Evolutionary conservation across 1,284 basidiomycete species (phyloP).

Genomic region (Sporisorium scitamineum): DNA sequence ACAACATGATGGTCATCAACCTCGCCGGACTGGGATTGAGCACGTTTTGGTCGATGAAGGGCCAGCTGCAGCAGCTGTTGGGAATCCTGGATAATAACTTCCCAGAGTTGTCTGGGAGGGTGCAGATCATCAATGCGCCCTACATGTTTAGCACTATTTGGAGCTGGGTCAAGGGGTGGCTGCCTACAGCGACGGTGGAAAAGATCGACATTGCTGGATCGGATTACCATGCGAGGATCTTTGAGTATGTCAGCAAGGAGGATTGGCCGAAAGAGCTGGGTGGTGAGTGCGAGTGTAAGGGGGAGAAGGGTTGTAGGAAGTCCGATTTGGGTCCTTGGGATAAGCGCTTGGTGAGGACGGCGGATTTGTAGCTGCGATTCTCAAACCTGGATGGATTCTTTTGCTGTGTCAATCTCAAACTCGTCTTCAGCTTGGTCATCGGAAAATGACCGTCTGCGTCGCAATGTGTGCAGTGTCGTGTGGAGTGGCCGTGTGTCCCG

Average conservation of each 20-base stretch:
- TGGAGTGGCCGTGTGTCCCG: too few relatives aligned
- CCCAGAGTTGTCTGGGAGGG: conserved; percentile 63
- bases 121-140: conserved; percentile 68
- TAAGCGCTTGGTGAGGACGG: conserved; percentile 29
- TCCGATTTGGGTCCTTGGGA: conserved; percentile 63
- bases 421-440: neutral
- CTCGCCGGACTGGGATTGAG: conserved; percentile 59
- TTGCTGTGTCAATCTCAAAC: neutral
- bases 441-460: too few relatives aligned
- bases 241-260: conserved; percentile 52
- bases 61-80: conserved; percentile 62
- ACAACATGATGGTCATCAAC: conserved; percentile 68
- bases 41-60: conserved; percentile 66
- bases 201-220: conserved; percentile 65
- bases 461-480: too few relatives aligned
- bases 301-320: conserved; percentile 39
- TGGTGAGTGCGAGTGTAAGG: conserved; percentile 58
- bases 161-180: conserved; percentile 65
- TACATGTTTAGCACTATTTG: conserved; percentile 65
- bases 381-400: neutral
- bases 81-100: conserved; percentile 64
- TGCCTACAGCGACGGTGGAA: conserved; percentile 61
- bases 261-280: conserved; percentile 61
- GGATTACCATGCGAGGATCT: conserved; percentile 51
- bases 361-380: neutral